A percentile compares a stretch with the other conserved stretches of the same genome.
phyloP scores from a whole-genome alignment of 352 stramenopile species.

The Phytopythium oedochilum region DNA sequence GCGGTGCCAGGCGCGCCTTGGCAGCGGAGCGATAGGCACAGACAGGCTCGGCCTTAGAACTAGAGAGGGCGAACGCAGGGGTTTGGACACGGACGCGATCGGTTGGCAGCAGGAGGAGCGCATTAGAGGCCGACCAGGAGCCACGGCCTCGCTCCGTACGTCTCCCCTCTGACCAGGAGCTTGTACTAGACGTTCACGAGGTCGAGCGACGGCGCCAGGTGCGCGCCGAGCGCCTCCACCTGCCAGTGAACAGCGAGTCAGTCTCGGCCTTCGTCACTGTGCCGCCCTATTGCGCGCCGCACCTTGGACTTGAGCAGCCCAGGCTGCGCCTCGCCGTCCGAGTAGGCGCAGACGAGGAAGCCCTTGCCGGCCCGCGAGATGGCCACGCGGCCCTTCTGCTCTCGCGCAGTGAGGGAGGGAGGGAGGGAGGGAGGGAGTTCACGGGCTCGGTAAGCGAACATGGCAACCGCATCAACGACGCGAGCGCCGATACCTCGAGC shows the following conservation, averaged over 20 bases:
- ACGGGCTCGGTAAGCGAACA: too few species aligned
- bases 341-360: constrained; percentile 80
- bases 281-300: background rate
- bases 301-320: constrained; percentile 80
- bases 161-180: background rate
- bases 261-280: background rate
- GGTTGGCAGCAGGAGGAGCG: too few species aligned
- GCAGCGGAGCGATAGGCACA: too few species aligned
- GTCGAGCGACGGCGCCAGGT: constrained; percentile 59
- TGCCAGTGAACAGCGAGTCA: constrained; percentile 7
- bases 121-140: too few species aligned
- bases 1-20: too few species aligned
- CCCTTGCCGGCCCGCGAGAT: constrained; percentile 60
- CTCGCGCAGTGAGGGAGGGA: too few species aligned
- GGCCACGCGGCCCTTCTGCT: constrained; percentile 48
- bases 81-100: background rate
- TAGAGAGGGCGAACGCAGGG: background rate
- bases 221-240: constrained; percentile 57
- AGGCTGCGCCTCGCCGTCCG: constrained; percentile 37
- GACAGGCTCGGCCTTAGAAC: background rate
- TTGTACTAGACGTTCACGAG: constrained; percentile 55
- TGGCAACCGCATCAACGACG: background rate
- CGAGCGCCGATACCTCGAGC: constrained; percentile 39
- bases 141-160: too few species aligned
- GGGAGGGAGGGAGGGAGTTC: too few species aligned